These are phyloP conservation scores for Mariannaea sp. DNA, from an alignment of 2,329 filamentous ascomycete species.

Conservation along the genomic window DNA sequence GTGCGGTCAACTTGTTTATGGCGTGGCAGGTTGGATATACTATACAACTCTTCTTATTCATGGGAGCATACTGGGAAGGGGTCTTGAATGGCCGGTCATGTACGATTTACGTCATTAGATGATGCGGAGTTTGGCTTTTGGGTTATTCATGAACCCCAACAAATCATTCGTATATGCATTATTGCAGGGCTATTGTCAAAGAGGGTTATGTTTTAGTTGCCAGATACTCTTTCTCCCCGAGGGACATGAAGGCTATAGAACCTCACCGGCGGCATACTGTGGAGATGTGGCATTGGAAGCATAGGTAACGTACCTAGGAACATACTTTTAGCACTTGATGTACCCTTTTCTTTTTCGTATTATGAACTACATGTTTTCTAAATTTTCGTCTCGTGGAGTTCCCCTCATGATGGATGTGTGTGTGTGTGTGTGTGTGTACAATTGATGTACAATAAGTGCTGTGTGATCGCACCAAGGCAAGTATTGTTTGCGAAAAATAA, in stretches of 20 bases:
- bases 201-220: slow-evolving; percentile 22
- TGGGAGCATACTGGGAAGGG: slow-evolving; percentile 26
- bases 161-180: slow-evolving; percentile 31
- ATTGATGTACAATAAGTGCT: no score
- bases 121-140: slow-evolving; percentile 41
- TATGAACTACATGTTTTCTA: no score
- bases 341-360: no score
- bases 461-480: no score
- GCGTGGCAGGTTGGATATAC: slow-evolving; percentile 35
- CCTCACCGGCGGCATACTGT: not conserved
- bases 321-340: no score
- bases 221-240: slow-evolving; percentile 27
- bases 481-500: no score
- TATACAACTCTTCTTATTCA: slow-evolving; percentile 23
- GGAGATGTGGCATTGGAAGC: no score
- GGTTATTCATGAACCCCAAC: slow-evolving; percentile 37
- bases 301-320: no score
- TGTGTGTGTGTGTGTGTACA: no score
- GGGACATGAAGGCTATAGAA: slow-evolving; percentile 8
- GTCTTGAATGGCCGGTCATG: slow-evolving; percentile 36
- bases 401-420: no score
- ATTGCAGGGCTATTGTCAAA: slow-evolving; percentile 9
- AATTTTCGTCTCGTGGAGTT: no score
- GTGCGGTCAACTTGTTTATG: slow-evolving; percentile 27
- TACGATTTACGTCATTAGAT: slow-evolving; percentile 41